Evolutionary conservation across 768 basidiomycete species (phyloP), one percentile per base, ranked within the genome.

Genomic region (Paxillus involutus): DNA sequence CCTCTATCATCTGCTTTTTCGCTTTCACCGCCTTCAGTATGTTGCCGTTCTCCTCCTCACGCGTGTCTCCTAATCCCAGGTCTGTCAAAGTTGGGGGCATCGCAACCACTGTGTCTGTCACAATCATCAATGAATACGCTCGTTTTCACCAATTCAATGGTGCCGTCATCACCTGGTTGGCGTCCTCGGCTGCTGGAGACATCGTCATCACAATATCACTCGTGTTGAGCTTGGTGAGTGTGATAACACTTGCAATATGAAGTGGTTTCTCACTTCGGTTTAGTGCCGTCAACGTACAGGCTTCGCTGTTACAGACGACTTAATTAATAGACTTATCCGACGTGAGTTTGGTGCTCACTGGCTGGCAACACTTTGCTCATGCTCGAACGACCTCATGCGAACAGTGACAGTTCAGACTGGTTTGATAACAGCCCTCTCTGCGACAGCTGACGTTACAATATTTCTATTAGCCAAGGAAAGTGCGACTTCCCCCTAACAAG

Each of bases 201-300:
- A 62, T 75, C 24, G 44, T 68, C 5, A 78, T 79, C 46, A 77
- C 77, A 0, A 49, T 62, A n/a, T 66, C 71, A 3, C 64, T 79
- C 6, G 75, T 77, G 4, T 73, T 69, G 71, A 71, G 74, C 59
- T 57, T 79, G 60, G 78, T 78, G 44, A 44, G 32, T 33, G 32
- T 33, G 32, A 33, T 33, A 33, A 33, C 12, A 33, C 32, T 33
- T 11, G 32, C 32, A 9, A 33, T 33, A 12, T 1, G 10, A 33
- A 26, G 32, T 12, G 7, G 32, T 10, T 33, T 33, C 32, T 33
- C 24, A 6, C 2, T 14, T 11, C 1, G 1, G 14, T 16, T 40
- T 40, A 78, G 77, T 59, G 69, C 29, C 72, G 62, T 37, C 71
- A 77, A 53, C 73, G 71, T 58, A 76, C 74, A 1, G 76, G 75